Base-by-base conservation (phyloP, 2,329 filamentous ascomycete species). In the Colletotrichum scovillei region DNA sequence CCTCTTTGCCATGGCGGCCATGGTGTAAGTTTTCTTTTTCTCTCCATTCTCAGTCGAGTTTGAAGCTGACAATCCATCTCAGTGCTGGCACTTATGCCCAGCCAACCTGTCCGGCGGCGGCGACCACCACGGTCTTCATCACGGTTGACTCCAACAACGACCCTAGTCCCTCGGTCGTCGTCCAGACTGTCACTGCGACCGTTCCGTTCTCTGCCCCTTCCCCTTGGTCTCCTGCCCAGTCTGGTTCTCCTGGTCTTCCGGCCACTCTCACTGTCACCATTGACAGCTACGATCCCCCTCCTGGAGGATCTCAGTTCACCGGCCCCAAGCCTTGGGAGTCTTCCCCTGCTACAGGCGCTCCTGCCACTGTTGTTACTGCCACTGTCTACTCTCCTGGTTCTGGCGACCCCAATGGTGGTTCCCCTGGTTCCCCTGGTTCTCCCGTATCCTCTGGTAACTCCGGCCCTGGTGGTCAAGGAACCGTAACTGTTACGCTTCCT, bases 81-180 rank as follows among this genome's bases (percentile, higher is more conserved):
- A 67, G 75, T 66, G 75, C 76, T 42, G 76, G 63, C 56, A 74
- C 49, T 62, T 71, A 67, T 38, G 46, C 52, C 55, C 64, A 56
- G 52, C 63, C 63, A 73, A 76, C 53, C 77, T 88, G 87, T 76
- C 79, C 82, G 73, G 72, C 81, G 53, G 77, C 81, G 70, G 78
- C 78, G 8, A 84, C 83, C 46, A 83, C 81, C 46, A 88, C 87
- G 52, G 82, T 88, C 73, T 86, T 88, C 76, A 79, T 89, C 75
- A 88, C 87, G 42, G 80, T 88, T 63, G 81, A 81, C 65, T 82
- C 84, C 16, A 78, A 80, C 69, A 78, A 76, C 24, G 38, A 69
- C 57, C 74, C 81, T 57, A 46, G 30, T 57, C 38, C 59, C 53
- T 60, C 65, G 26, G 53, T 74, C 26, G 49, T 69, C 52, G 63